Evolutionary conservation across 2,329 filamentous ascomycete genomes (phyloP).

Genomic region (Neofusicoccum sp.): DNA sequence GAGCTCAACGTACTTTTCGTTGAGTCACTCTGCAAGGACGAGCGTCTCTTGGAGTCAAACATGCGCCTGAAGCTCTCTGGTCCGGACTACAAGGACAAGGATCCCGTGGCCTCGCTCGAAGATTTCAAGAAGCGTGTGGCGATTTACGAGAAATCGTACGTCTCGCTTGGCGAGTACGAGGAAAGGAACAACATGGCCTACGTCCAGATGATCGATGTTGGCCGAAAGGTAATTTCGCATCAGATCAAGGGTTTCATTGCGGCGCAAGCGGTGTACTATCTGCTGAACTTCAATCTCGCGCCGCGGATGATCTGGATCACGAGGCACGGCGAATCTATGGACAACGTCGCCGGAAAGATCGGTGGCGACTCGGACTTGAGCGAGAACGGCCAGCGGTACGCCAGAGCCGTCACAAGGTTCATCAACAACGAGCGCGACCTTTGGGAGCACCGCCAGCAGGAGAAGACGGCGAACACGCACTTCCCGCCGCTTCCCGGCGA

Average conservation of each 20-base stretch:
- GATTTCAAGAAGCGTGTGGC: slow-evolving; percentile 93
- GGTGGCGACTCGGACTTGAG: slow-evolving; percentile 87
- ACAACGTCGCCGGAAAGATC: slow-evolving; percentile 84
- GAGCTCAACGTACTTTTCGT: slow-evolving; percentile 89
- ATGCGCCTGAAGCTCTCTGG: slow-evolving; percentile 96
- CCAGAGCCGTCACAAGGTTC: slow-evolving; percentile 75
- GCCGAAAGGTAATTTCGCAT: slow-evolving; percentile 87
- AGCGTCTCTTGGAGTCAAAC: slow-evolving; percentile 83
- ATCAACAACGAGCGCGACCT: slow-evolving; percentile 75
- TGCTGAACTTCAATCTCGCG: slow-evolving; percentile 94
- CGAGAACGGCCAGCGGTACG: slow-evolving; percentile 75
- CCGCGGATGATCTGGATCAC: slow-evolving; percentile 98
- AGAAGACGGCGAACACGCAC: slow-evolving; percentile 70
- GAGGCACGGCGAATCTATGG: slow-evolving; percentile 83
- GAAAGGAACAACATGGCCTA: slow-evolving; percentile 90
- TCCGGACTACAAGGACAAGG: slow-evolving; percentile 93
- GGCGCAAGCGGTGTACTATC: slow-evolving; percentile 87
- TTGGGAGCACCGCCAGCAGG: slow-evolving; percentile 80
- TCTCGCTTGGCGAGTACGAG: slow-evolving; percentile 85
- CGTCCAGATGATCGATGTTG: slow-evolving; percentile 97
- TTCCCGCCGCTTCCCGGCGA: slow-evolving; percentile 92
- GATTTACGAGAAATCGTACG: slow-evolving; percentile 92
- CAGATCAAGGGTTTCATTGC: slow-evolving; percentile 90
- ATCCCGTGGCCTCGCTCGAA: slow-evolving; percentile 75
- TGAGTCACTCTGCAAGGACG: slow-evolving; percentile 87